Base-by-base conservation (phyloP, 805 yeast genomes). In the Teunomyces barrocoloradensis region DNA sequence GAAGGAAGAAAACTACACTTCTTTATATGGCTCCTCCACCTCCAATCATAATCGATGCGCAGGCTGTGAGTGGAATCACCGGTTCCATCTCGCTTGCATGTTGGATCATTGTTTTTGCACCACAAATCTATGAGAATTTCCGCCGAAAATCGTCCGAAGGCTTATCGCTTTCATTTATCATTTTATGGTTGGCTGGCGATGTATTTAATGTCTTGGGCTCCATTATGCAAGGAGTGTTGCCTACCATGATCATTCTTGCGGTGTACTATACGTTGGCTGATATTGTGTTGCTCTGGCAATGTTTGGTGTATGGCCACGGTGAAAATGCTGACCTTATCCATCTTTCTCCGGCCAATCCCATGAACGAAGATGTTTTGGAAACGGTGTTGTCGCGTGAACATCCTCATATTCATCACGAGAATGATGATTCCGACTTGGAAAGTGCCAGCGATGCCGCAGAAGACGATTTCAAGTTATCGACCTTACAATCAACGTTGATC, bases 51-150 rank as follows among this genome's bases (percentile, higher is more conserved):
- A 71, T 84, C 46, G 85, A 81, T 53, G 82, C 88, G 13, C 80
- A 81, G 53, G 87, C 87, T 13, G 81, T 87, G 15, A 82, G 89
- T 59, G 94, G 92, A 5, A 85, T 87, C 47, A 82, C 87, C 15
- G 88, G 86, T 50, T 89, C 96, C 10, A 89, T 94, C 30, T 92
- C 98, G 15, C 80, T 92, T 41, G 96, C 97, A 12, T 94, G 97
- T 65, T 92, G 99, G 99, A 85, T 94, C 50, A 91, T 94, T 42
- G 99, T 92, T 13, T 92, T 94, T 74, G 95, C 96, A 33, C 98
- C 98, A 9, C 98, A 92, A 63, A 86, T 94, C 39, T 91, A 89
- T 65, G 97, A 94, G 62, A 92, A 91, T 55, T 90, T 88, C 60
- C 76, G 78, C 51, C 73, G 98, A 60, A 84, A 88, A 64, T 82